Evolutionary conservation across 768 basidiomycete genomes (phyloP).

Genomic region (Tulasnella sp.): DNA sequence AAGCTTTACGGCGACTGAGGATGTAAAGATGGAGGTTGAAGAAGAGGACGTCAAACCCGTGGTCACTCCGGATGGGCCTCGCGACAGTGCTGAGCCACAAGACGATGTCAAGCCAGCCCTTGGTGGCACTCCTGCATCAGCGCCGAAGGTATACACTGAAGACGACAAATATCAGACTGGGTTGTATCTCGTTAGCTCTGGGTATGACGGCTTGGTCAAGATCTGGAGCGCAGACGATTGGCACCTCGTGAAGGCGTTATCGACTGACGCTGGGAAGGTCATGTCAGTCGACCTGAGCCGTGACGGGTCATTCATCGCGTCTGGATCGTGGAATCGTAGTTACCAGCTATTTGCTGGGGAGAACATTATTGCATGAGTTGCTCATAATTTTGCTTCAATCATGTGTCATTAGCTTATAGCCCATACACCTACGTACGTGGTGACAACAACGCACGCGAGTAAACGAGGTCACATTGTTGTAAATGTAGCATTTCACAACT

Average conservation of each 20-base stretch:
- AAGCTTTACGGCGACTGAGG: neutral
- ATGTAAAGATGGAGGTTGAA: constrained; percentile 29
- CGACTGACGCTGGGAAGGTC: constrained; percentile 94
- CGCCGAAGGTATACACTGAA: constrained; percentile 18
- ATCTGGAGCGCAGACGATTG: constrained; percentile 98
- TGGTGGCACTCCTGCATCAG: constrained; percentile 28
- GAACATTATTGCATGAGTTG: constrained; percentile 22
- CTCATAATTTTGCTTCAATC: too few relatives aligned
- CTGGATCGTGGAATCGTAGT: constrained; percentile 86
- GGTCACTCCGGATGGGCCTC: neutral
- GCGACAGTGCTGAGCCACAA: constrained; percentile 2
- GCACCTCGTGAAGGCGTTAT: constrained; percentile 77
- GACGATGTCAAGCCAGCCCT: constrained; percentile 27
- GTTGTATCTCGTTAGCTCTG: constrained; percentile 82
- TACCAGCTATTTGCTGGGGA: constrained; percentile 89
- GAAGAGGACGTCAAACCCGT: constrained; percentile 20
- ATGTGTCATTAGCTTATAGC: too few relatives aligned
- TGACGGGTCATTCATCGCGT: constrained; percentile 73
- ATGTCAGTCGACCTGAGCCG: constrained; percentile 91
- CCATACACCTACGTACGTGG: too few relatives aligned
- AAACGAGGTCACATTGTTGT: neutral
- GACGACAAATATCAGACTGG: constrained; percentile 76
- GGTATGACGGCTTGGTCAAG: constrained; percentile 92
- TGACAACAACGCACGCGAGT: too few relatives aligned
- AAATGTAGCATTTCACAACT: too few relatives aligned